Conservation (phyloP, 495 filamentous ascomycete species). For the Lentithecium fluviatile region DNA sequence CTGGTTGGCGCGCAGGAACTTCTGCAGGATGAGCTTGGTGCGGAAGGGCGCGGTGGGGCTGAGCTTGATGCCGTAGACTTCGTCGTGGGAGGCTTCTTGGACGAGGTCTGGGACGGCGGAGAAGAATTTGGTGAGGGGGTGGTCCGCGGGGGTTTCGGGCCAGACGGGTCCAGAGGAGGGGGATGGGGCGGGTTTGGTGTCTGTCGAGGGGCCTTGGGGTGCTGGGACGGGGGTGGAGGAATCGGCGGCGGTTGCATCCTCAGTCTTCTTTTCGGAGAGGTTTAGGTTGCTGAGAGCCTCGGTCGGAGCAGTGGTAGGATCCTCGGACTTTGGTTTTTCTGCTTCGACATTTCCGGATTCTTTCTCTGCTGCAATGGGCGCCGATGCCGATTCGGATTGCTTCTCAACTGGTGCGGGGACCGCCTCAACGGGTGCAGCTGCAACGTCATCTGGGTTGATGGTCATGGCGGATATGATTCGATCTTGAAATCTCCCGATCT, state of each 20-base stretch:
- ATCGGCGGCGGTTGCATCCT: constrained; percentile 39
- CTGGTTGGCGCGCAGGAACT: constrained; percentile 85
- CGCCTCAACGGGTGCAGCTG: background rate
- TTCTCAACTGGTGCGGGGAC: background rate
- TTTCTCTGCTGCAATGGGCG: constrained; percentile 26
- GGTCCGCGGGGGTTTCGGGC: constrained; percentile 31
- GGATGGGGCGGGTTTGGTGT: background rate
- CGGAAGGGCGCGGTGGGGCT: constrained; percentile 56
- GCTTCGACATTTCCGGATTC: no score
- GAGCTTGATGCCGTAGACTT: constrained; percentile 76
- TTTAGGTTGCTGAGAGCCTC: background rate
- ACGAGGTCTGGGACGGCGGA: constrained; percentile 45
- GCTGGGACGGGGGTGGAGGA: constrained; percentile 47
- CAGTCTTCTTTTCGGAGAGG: constrained; percentile 5
- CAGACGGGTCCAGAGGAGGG: constrained; percentile 13
- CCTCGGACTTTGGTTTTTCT: background rate
- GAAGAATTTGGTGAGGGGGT: constrained; percentile 37
- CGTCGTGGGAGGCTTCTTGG: constrained; percentile 53
- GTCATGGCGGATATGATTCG: background rate
- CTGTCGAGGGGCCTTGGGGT: constrained; percentile 48
- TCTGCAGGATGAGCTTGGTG: constrained; percentile 80
- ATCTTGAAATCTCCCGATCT: background rate
- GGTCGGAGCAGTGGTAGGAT: background rate
- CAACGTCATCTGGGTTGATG: background rate
- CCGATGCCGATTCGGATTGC: background rate